Base-by-base conservation (phyloP, 169 alveolate species). In the Plasmodium vinckei region DNA sequence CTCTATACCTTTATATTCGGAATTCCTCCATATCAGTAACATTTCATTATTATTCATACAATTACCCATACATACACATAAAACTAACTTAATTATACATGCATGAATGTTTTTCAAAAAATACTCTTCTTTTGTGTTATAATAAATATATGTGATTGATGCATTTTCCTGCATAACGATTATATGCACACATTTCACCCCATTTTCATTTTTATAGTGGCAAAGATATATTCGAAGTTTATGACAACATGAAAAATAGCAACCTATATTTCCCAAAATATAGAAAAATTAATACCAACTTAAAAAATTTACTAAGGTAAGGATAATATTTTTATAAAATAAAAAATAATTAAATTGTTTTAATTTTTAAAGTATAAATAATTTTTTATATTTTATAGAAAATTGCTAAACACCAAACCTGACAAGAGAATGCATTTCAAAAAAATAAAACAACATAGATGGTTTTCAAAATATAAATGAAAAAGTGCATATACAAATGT, bases 371-470 rank as follows among this genome's bases (percentile, higher is more conserved):
- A 61, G 21, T 25, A 23, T 61, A 46, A 46, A n/a, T 44, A 61
- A 10, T 9, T 33, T 61, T 44, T 67, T 65, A 23, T 65, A 17
- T 68, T 49, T 47, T 67, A 33, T 70, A 82, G 90, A 53, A 67
- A 82, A 21, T 57, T 82, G 65, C 82, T 82, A 56, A 67, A 82
- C 39, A 68, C 67, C 46, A 67, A 67, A 56, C 90, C 77, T 54
- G 75, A 82, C 73, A 68, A 82, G 61, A 82, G 90, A 82, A 82
- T 82, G 63, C 84, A 82, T 67, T 82, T 82, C 72, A 82, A 65
- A 82, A 82, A 53, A 65, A 82, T 82, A 51, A 82, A 53, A 67
- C 59, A 61, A 82, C 90, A 82, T 82, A 82, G 21, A 65, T 82
- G 90, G 90, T 82, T 82, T 82, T 15, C 82, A 82, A 82, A 82